Evolutionary conservation across 805 yeast species (phyloP), one percentile per base, ranked within the genome.

Genomic region (Alloascoidea hylecoeti): DNA sequence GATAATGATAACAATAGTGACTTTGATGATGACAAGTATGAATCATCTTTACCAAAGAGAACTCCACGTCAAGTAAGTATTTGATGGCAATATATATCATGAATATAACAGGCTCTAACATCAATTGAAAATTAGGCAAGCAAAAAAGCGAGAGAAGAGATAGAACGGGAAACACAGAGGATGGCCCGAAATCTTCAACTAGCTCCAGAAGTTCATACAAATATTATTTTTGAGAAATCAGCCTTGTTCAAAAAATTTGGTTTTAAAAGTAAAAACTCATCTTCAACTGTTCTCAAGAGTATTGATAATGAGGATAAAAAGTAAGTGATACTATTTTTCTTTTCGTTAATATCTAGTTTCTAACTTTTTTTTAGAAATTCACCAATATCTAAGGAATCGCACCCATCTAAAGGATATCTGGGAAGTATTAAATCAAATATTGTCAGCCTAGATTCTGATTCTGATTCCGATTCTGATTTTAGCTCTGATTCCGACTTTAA

Each of bases 101-200:
- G 30, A 23, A n/a, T 23, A 9, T 23, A 9, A 9, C 30, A 23
- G 9, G 9, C n/a, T 9, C 30, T 23, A 23, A 23, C 30, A 9
- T 23, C 30, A 23, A 9, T 23, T 23, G 30, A 23, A 9, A 9
- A 23, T 23, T 23, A 23, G 30, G 30, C 30, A 9, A 23, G 30
- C n/a, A 23, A 23, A 23, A 23, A 23, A 23, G 30, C 30, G n/a
- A 9, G 30, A 23, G 30, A 23, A 23, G 30, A 23, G n/a, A 23
- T 23, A 9, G 30, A 23, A 23, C 30, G 30, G 30, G 36, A 34
- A 14, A 9, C 36, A 5, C 36, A 34, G 17, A 34, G 36, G 15
- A 34, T 34, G 6, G 36, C 30, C n/a, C 14, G 17, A 34, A 14
- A 18, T 16, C 15, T 9, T 5, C 27, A 16, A 34, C 32, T 34